Conservation (phyloP, 768 basidiomycete species). For the Inosperma sp. region DNA sequence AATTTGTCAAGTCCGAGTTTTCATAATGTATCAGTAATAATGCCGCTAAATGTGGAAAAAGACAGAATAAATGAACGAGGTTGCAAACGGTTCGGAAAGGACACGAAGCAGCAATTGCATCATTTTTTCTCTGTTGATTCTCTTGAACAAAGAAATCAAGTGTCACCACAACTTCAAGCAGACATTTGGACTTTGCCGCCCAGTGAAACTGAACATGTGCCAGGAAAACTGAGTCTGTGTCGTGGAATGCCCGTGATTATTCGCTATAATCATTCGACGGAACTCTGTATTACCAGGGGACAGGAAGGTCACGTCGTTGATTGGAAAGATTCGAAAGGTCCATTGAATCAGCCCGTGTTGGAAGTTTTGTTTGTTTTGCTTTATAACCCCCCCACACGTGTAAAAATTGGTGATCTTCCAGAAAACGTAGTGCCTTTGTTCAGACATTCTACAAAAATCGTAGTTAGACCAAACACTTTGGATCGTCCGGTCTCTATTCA, state of each 20-base stretch:
- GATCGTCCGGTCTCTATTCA: conserved; percentile 9
- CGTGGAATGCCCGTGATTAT: conserved; percentile 29
- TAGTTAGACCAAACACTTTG: conserved; percentile 18
- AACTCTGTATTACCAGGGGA: no score
- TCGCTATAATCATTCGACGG: conserved; percentile 24
- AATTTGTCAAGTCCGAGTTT: conserved; percentile 18
- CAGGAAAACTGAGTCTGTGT: conserved; percentile 25
- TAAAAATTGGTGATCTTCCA: conserved; percentile 23
- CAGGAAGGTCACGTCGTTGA: conserved; percentile 18
- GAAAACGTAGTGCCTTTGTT: conserved; percentile 29
- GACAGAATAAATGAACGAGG: conserved; percentile 32
- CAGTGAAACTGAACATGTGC: conserved; percentile 13
- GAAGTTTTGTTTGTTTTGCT: conserved; percentile 28
- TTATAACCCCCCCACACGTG: conserved; percentile 18
- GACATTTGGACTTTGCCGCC: conserved; percentile 14
- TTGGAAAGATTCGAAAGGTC: conserved; percentile 8
- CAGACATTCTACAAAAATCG: conserved; percentile 2
- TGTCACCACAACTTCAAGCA: conserved; percentile 1
- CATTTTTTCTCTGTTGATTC: conserved; percentile 18
- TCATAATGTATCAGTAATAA: conserved; percentile 32
- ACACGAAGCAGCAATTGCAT: conserved; percentile 20
- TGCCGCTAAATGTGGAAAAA: conserved; percentile 25
- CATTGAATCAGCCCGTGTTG: conserved; percentile 12
- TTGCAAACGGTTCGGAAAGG: conserved; percentile 26
- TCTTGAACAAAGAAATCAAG: neutral